These are phyloP conservation scores for Malus hybrid DNA, from an alignment of 331 rosid genomes.

Conservation along the genomic window DNA sequence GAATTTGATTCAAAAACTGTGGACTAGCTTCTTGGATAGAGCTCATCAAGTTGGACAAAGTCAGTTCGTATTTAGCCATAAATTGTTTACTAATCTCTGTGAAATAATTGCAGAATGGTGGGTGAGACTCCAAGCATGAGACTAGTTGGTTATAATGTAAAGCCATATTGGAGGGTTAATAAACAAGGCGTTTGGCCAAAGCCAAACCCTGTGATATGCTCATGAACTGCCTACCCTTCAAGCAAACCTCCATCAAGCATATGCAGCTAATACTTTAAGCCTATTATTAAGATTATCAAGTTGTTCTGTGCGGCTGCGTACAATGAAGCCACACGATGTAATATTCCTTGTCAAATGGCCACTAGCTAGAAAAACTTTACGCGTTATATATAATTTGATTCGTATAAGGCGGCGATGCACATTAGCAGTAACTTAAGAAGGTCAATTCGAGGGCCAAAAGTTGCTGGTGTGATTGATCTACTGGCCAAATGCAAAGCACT, in stretches of 20 bases:
- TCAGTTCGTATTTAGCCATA: too few species aligned
- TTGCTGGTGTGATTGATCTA: background rate
- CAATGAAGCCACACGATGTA: background rate
- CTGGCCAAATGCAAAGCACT: background rate
- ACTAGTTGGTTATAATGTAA: conserved; percentile 10
- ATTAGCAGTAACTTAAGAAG: background rate
- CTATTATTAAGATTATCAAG: too few species aligned
- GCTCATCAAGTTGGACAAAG: background rate
- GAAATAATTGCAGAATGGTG: background rate
- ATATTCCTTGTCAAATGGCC: background rate
- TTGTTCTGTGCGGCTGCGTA: too few species aligned
- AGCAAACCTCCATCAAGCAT: background rate
- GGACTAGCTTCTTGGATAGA: background rate
- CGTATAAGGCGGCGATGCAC: conserved; percentile 1
- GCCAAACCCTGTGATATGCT: background rate
- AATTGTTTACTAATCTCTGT: background rate
- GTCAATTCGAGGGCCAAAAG: background rate
- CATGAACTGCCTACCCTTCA: background rate
- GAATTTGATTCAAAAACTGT: background rate
- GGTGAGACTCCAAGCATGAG: background rate
- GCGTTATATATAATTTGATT: background rate
- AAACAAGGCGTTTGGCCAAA: background rate
- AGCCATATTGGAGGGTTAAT: background rate
- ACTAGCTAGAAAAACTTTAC: background rate
- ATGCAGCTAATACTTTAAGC: background rate